Evolutionary conservation across 345 rosid species (phyloP).

Genomic region (Clarkia xantiana): DNA sequence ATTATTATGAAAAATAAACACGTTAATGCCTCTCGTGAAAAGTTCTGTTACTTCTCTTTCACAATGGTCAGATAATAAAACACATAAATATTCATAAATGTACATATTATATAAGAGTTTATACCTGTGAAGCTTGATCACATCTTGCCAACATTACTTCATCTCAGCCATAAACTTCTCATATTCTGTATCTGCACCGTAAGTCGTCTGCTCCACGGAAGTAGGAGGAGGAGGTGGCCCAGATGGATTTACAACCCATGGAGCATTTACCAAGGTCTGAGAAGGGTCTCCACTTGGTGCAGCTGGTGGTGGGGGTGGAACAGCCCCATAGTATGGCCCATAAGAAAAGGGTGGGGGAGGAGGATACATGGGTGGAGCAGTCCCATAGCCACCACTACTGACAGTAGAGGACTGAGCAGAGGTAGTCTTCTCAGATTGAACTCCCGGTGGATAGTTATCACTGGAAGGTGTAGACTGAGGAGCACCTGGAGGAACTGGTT

Average conservation of each 20-base stretch:
- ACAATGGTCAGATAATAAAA: too few relatives aligned
- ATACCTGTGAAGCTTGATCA: constrained; percentile 35
- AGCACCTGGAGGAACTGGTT: constrained; percentile 61
- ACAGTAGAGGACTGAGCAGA: constrained; percentile 34
- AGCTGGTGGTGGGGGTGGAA: constrained; percentile 55
- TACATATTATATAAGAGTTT: background rate
- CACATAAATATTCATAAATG: background rate
- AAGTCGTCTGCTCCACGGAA: constrained; percentile 35
- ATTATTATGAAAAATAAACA: too few relatives aligned
- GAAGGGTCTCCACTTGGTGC: constrained; percentile 39
- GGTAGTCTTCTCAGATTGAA: constrained; percentile 48
- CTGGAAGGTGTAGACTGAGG: constrained; percentile 30
- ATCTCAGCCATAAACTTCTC: constrained; percentile 97
- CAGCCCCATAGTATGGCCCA: constrained; percentile 61
- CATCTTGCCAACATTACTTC: constrained; percentile 35
- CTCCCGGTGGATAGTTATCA: constrained; percentile 77
- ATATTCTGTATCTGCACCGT: constrained; percentile 76
- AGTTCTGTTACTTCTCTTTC: too few relatives aligned
- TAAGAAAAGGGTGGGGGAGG: constrained; percentile 34
- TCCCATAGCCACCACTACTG: constrained; percentile 34
- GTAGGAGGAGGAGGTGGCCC: constrained; percentile 34
- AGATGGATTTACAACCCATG: constrained; percentile 65
- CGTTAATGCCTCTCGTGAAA: too few relatives aligned
- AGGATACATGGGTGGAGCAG: constrained; percentile 43
- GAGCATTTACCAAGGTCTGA: constrained; percentile 45